Evolutionary conservation across 176 grass and related monocot genomes (phyloP), one percentile per base, ranked within the genome.

Genomic region (Saccharum officinarum): DNA sequence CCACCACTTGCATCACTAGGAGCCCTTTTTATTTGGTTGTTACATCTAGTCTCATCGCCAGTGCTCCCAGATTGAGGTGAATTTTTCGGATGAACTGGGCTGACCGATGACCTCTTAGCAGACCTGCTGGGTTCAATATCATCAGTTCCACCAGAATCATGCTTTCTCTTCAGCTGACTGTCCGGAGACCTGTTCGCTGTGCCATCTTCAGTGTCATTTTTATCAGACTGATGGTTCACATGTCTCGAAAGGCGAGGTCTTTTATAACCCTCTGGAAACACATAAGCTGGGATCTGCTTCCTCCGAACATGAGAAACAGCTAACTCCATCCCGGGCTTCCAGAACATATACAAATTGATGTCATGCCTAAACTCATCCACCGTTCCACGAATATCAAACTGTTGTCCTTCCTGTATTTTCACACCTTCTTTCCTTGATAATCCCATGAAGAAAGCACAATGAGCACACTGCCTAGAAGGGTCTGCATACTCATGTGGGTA

Each of bases 371-470:
- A 99, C 75, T 99, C 97, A 22, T 99, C 97, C 45, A 99, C 97
- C 10, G 97, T 99, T 50, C 86, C 88, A 76, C 97, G 97, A 68
- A 99, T 99, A 92, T 99, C 97, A 70, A 99, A 99, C 62, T 94
- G 93, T 81, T 99, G 97, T 25, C 97, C 97, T 89, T 95, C 97
- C 70, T 94, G 90, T 92, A 94, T 89, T 79, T 90, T 87, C 23
- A 94, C 97, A 23, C 93, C 93, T 88, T 96, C 89, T 83, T 99
- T 99, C 76, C 97, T 87, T 77, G 89, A 87, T 84, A 99, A 89
- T 17, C 97, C 97, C 97, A 99, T 99, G 78, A 96, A 99, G 75
- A 96, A 96, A 45, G 97, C 97, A 86, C 97, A 94, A 83, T 99
- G 97, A 25, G 97, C 80, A 83, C 94, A 90, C 12, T 88, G 90